Conservation (phyloP, 2,329 filamentous ascomycete genomes). For the Alternaria triticina region DNA sequence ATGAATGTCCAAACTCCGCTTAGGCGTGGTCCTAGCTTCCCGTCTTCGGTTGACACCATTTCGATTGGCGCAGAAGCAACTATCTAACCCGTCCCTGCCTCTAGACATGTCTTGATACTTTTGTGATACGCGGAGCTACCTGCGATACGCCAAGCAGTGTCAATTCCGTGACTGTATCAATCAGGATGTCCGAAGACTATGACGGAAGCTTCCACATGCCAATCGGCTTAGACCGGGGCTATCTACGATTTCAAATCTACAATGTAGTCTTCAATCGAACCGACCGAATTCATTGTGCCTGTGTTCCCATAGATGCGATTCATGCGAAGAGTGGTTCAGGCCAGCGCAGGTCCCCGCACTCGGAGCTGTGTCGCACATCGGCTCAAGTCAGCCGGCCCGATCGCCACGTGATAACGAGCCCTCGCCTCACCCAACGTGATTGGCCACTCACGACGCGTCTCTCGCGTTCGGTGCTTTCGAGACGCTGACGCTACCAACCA, state of each 20-base stretch:
- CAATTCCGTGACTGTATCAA: slow-evolving; percentile 1
- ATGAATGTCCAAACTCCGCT: slow-evolving; percentile 22
- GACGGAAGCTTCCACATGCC: background rate
- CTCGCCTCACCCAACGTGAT: slow-evolving; percentile 5
- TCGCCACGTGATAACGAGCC: slow-evolving; percentile 12
- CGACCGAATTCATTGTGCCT: background rate
- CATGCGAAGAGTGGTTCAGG: background rate
- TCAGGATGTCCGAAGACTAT: background rate
- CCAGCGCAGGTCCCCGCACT: slow-evolving; percentile 2
- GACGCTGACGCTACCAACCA: slow-evolving; percentile 11
- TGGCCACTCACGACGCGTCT: slow-evolving; percentile 21
- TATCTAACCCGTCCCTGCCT: slow-evolving; percentile 3
- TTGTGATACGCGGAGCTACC: background rate
- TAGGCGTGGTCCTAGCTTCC: slow-evolving; percentile 27
- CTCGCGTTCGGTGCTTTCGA: slow-evolving; percentile 13
- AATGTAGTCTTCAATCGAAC: no score
- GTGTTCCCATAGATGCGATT: background rate
- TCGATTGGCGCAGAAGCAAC: slow-evolving; percentile 17
- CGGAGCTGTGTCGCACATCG: background rate
- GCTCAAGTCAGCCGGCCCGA: background rate
- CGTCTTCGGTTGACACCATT: slow-evolving; percentile 23
- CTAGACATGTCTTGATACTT: background rate
- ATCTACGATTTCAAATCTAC: background rate
- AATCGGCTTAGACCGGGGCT: background rate
- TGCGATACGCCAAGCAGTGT: slow-evolving; percentile 5